These are phyloP conservation scores for Sequoiadendron giganteum DNA, from an alignment of 75 land plant genomes.

Conservation along the genomic window DNA sequence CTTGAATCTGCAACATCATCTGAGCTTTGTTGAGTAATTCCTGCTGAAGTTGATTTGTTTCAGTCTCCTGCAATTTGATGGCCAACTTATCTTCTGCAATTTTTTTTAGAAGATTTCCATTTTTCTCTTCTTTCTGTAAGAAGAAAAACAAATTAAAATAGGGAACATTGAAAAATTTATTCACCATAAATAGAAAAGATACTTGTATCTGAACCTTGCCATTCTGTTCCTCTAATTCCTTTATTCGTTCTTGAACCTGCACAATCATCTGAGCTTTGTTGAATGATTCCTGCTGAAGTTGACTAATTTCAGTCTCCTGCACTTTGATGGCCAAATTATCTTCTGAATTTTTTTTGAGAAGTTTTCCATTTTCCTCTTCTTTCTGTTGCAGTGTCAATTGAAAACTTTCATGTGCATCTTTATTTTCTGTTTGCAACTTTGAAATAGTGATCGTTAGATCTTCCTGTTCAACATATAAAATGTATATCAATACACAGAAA, in stretches of 20 bases:
- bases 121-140: constrained; percentile 37
- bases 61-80: constrained; percentile 27
- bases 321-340: constrained; percentile 22
- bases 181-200: background rate
- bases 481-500: background rate
- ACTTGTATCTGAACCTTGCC: constrained; percentile 32
- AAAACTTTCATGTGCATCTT: constrained; percentile 25
- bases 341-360: constrained; percentile 28
- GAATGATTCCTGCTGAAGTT: constrained; percentile 24
- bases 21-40: constrained; percentile 43
- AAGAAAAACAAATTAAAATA: background rate
- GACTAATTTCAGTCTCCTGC: constrained; percentile 27
- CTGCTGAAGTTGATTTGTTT: constrained; percentile 24
- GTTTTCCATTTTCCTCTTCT: constrained; percentile 35
- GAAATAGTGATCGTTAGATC: constrained; percentile 35
- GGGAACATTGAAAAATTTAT: background rate
- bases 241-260: constrained; percentile 29
- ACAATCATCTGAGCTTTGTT: constrained; percentile 45
- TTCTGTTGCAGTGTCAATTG: constrained; percentile 27
- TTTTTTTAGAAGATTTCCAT: constrained; percentile 29
- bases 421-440: constrained; percentile 40
- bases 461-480: constrained; percentile 42
- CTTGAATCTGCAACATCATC: constrained; percentile 22
- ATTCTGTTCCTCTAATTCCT: constrained; percentile 43
- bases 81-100: constrained; percentile 23